These are phyloP conservation scores for Pseudopyrenochaeta lycopersici DNA, from an alignment of 2,329 filamentous ascomycete species.

Conservation along the genomic window DNA sequence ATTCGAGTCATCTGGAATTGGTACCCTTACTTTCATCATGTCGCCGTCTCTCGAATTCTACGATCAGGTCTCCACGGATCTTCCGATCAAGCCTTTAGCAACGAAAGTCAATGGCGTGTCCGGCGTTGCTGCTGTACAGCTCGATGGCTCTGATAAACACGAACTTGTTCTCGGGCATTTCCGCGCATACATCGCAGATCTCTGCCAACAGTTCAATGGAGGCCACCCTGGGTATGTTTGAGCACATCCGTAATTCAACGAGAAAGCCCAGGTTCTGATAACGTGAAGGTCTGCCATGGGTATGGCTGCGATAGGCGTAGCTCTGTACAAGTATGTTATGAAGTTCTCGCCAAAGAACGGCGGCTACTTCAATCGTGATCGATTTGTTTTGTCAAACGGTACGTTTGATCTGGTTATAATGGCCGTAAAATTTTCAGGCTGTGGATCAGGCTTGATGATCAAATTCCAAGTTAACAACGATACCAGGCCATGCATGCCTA, in stretches of 20 bases:
- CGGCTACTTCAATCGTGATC: slow-evolving; percentile 68
- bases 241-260: too few species aligned
- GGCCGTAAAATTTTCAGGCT: too few species aligned
- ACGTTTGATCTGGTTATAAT: not conserved
- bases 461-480: too few species aligned
- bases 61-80: slow-evolving; percentile 14
- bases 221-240: not conserved
- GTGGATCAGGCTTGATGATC: too few species aligned
- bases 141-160: slow-evolving; percentile 13
- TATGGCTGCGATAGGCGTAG: slow-evolving; percentile 69
- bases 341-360: slow-evolving; percentile 65
- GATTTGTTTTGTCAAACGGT: slow-evolving; percentile 70
- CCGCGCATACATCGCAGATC: slow-evolving; percentile 14
- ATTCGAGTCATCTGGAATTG: too few species aligned
- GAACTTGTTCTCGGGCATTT: slow-evolving; percentile 21
- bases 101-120: slow-evolving; percentile 20
- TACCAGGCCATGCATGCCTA: slow-evolving; percentile 58
- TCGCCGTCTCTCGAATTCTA: slow-evolving; percentile 17
- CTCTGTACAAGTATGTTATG: slow-evolving; percentile 71
- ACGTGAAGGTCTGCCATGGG: slow-evolving; percentile 57
- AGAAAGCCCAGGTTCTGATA: not conserved
- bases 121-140: slow-evolving; percentile 14
- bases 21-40: slow-evolving; percentile 1
- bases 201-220: not conserved
- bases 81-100: slow-evolving; percentile 16